Percentiles rank a stretch among this genome's conserved stretches.
Conservation (phyloP, 2,329 filamentous ascomycete genomes). For the Verticillium dahliae region DNA sequence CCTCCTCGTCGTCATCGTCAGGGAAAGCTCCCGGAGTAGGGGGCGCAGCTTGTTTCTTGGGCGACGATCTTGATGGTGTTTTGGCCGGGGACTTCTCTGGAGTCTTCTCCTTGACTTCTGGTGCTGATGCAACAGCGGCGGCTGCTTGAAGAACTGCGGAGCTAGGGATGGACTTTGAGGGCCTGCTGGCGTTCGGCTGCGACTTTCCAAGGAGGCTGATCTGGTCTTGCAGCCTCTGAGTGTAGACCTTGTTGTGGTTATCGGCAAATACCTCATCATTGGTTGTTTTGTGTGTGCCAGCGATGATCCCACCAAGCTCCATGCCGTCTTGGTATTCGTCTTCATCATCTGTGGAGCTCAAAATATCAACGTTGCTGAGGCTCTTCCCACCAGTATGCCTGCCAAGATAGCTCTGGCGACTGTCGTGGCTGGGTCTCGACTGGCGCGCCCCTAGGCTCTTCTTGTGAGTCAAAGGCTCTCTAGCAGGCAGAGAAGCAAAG, state of each 20-base stretch:
- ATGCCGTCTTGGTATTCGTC: constrained; percentile 46
- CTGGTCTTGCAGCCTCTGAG: constrained; percentile 84
- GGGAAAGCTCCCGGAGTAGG: constrained; percentile 55
- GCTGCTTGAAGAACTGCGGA: constrained; percentile 25
- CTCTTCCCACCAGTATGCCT: constrained; percentile 69
- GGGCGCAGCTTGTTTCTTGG: constrained; percentile 21
- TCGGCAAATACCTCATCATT: constrained; percentile 30
- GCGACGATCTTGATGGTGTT: constrained; percentile 26
- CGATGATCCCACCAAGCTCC: constrained; percentile 39
- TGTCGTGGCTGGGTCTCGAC: constrained; percentile 70
- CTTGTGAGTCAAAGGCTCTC: constrained; percentile 78
- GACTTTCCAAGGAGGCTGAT: constrained; percentile 68
- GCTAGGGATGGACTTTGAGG: constrained; percentile 40
- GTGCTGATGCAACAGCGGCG: constrained; percentile 13
- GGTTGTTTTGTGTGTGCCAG: constrained; percentile 8
- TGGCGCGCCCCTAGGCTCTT: constrained; percentile 71
- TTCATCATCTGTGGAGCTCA: constrained; percentile 36
- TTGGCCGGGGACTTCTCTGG: constrained; percentile 25
- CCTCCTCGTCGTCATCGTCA: constrained; percentile 39
- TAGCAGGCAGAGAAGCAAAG: constrained; percentile 85
- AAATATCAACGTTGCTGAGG: constrained; percentile 40
- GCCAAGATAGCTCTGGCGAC: constrained; percentile 67
- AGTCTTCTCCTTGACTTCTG: constrained; percentile 21
- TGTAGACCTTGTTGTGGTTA: constrained; percentile 78
- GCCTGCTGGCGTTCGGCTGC: constrained; percentile 38